A percentile compares a stretch with the other conserved stretches of the same genome.
phyloP scores from a whole-genome alignment of 345 rosid species.

The Aurinia saxatilis region DNA sequence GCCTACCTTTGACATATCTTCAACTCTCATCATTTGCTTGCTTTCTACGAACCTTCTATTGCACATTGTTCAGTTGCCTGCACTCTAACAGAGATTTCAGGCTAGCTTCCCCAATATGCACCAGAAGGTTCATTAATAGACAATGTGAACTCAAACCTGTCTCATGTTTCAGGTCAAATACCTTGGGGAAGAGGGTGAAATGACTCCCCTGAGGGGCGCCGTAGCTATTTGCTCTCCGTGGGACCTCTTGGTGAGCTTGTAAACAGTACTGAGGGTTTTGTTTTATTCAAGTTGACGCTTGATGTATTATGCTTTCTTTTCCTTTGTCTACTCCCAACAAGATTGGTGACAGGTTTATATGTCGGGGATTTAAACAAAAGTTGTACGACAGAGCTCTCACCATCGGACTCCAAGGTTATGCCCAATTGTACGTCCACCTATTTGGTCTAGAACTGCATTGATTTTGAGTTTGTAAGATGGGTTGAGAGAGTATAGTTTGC shows the following conservation, averaged over 20 bases:
- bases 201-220: slow-evolving; percentile 70
- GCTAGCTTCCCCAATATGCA: too few species aligned
- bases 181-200: slow-evolving; percentile 82
- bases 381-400: slow-evolving; percentile 78
- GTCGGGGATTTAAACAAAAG: slow-evolving; percentile 61
- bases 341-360: slow-evolving; percentile 85
- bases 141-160: too few species aligned
- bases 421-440: slow-evolving; percentile 50
- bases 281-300: background rate
- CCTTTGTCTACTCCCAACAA: slow-evolving; percentile 21
- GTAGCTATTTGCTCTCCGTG: slow-evolving; percentile 83
- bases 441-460: slow-evolving; percentile 6
- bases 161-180: slow-evolving; percentile 63
- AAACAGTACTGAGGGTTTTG: background rate
- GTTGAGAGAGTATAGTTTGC: background rate
- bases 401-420: slow-evolving; percentile 89
- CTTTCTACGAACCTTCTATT: too few species aligned
- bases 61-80: too few species aligned
- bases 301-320: background rate
- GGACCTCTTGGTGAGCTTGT: slow-evolving; percentile 76
- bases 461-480: slow-evolving; percentile 8
- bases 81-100: too few species aligned
- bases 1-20: too few species aligned
- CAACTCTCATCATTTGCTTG: too few species aligned
- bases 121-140: too few species aligned